These are phyloP conservation scores for Bombardia bombarda DNA, from an alignment of 495 filamentous ascomycete genomes.

Conservation along the genomic window DNA sequence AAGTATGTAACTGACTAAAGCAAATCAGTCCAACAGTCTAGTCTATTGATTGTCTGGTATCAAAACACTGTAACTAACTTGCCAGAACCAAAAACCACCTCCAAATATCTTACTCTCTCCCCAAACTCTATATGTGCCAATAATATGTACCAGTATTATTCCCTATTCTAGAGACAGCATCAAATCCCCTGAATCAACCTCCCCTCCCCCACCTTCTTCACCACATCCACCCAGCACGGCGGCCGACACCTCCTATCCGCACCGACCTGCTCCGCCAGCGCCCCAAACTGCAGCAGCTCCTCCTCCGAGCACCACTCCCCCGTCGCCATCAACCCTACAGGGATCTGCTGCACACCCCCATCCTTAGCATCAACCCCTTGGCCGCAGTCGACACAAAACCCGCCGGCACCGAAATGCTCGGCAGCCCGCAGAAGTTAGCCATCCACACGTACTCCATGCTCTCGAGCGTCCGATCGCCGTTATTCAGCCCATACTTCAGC, in stretches of 20 bases:
- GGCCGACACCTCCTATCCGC: conserved; percentile 15
- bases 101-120: no score
- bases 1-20: no score
- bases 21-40: no score
- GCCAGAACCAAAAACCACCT: no score
- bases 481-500: conserved; percentile 57
- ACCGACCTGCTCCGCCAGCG: conserved; percentile 45
- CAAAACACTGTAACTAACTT: no score
- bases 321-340: conserved; percentile 77
- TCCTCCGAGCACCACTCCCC: conserved; percentile 76
- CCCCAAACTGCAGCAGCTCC: conserved; percentile 59
- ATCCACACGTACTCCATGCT: conserved; percentile 84
- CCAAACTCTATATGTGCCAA: no score
- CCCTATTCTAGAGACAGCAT: no score
- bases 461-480: conserved; percentile 59
- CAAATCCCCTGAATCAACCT: no score
- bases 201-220: conserved; percentile 8
- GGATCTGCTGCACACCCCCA: conserved; percentile 39
- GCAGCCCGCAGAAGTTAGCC: conserved; percentile 73
- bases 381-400: conserved; percentile 48
- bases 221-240: conserved; percentile 24
- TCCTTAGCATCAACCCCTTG: conserved; percentile 19
- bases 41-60: no score
- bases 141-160: no score
- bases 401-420: conserved; percentile 60